phyloP scores from a whole-genome alignment of 345 rosid species.

The Salix caprea region DNA sequence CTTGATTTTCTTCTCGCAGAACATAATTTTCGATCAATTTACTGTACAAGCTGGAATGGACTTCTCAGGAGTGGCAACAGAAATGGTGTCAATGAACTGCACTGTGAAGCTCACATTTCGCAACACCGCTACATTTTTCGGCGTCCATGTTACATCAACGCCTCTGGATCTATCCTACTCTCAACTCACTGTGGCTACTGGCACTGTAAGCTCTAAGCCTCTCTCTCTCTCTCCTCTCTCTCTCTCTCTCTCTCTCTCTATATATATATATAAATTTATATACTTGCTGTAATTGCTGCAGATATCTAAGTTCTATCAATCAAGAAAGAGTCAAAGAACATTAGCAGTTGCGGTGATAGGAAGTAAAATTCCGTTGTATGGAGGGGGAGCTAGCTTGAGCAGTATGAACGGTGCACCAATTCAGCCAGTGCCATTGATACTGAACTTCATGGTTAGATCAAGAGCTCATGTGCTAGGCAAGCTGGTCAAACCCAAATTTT shows the following conservation, averaged over 20 bases:
- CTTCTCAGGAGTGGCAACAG: conserved; percentile 56
- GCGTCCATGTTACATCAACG: conserved; percentile 59
- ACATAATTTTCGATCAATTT: conserved; percentile 48
- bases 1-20: conserved; percentile 28
- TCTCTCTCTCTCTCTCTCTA: too few relatives aligned
- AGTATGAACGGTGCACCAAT: conserved; percentile 49
- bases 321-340: conserved; percentile 58
- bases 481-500: conserved; percentile 55
- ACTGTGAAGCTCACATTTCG: conserved; percentile 49
- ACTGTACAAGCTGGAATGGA: conserved; percentile 66
- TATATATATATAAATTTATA: not conserved
- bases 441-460: conserved; percentile 49
- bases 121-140: conserved; percentile 60
- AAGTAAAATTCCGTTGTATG: conserved; percentile 47
- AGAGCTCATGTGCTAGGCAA: conserved; percentile 58
- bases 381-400: conserved; percentile 54
- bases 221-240: not conserved
- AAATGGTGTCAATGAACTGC: conserved; percentile 63
- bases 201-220: conserved; percentile 31
- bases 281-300: conserved; percentile 11
- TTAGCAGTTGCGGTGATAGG: conserved; percentile 40
- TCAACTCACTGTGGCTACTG: conserved; percentile 56
- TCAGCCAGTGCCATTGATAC: conserved; percentile 46
- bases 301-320: conserved; percentile 52
- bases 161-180: conserved; percentile 56